Evolutionary conservation across 2,329 filamentous ascomycete species (phyloP).

Genomic region (Hypoxylon sp.): DNA sequence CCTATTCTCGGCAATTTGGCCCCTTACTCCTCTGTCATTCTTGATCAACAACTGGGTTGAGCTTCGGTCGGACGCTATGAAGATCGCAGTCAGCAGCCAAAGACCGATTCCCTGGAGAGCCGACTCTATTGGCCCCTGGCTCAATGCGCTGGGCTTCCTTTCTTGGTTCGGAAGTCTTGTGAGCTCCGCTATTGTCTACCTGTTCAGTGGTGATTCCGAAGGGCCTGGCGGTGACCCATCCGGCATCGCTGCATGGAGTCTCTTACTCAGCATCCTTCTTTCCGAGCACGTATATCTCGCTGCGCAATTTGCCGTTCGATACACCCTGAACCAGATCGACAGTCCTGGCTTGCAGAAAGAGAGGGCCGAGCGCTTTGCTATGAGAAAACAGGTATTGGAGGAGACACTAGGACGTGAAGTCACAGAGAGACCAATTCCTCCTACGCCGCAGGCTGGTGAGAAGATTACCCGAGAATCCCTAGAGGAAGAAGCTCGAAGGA

Average conservation of each 20-base stretch:
- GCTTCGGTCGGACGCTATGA: slow-evolving; percentile 90
- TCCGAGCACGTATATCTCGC: slow-evolving; percentile 91
- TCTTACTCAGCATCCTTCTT: slow-evolving; percentile 83
- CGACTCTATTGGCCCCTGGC: slow-evolving; percentile 94
- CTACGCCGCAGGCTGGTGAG: slow-evolving; percentile 61
- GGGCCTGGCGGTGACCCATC: slow-evolving; percentile 72
- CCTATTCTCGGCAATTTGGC: slow-evolving; percentile 94
- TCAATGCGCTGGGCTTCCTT: slow-evolving; percentile 86
- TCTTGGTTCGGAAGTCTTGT: slow-evolving; percentile 93
- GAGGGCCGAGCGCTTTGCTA: slow-evolving; percentile 78
- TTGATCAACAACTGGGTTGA: slow-evolving; percentile 97
- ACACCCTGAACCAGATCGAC: slow-evolving; percentile 81
- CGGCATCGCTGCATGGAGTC: slow-evolving; percentile 79
- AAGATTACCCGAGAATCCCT: slow-evolving; percentile 71
- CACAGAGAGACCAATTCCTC: slow-evolving; percentile 57
- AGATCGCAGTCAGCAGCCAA: slow-evolving; percentile 89
- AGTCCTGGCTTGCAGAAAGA: slow-evolving; percentile 88
- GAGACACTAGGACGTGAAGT: slow-evolving; percentile 71
- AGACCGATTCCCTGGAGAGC: slow-evolving; percentile 88
- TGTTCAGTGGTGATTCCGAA: slow-evolving; percentile 77
- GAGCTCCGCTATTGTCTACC: slow-evolving; percentile 85
- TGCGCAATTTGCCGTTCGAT: slow-evolving; percentile 75
- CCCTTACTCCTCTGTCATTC: slow-evolving; percentile 88
- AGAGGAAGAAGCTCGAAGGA: slow-evolving; percentile 67
- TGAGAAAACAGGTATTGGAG: slow-evolving; percentile 81